A percentile compares a stretch with the other conserved stretches of the same genome.
Conservation (phyloP, 2,329 filamentous ascomycete species). For the Hymenoscyphus fructigenus region DNA sequence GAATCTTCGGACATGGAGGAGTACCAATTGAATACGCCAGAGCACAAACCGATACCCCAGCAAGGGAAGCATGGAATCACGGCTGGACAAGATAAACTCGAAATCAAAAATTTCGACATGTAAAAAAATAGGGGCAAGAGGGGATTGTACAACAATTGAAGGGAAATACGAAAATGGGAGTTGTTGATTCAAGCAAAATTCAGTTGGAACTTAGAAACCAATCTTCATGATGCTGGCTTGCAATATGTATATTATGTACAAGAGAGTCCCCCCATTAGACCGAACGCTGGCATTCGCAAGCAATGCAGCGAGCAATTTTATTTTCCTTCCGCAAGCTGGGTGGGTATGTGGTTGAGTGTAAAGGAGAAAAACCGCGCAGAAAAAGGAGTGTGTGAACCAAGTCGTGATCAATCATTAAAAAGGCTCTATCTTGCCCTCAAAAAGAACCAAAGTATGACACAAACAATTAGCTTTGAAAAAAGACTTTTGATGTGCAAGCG, state of each 20-base stretch:
- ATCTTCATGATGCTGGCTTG: slow-evolving; percentile 12
- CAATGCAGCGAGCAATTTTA: slow-evolving; percentile 11
- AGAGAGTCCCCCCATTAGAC: slow-evolving; percentile 16
- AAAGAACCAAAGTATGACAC: slow-evolving; percentile 14
- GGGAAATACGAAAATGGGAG: background rate
- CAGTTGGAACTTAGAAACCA: background rate
- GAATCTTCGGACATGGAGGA: slow-evolving; percentile 68
- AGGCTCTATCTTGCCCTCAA: slow-evolving; percentile 14
- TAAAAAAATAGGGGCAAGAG: background rate
- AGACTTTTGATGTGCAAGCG: slow-evolving; percentile 17
- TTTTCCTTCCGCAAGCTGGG: slow-evolving; percentile 12
- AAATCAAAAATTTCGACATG: background rate
- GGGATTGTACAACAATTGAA: slow-evolving; percentile 1
- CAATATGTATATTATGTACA: slow-evolving; percentile 19
- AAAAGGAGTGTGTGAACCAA: slow-evolving; percentile 18
- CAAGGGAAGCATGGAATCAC: slow-evolving; percentile 84
- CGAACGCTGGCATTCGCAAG: slow-evolving; percentile 19
- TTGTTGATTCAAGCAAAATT: background rate
- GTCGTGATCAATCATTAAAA: slow-evolving; percentile 26
- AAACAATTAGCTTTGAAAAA: slow-evolving; percentile 17
- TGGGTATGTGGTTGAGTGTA: slow-evolving; percentile 15
- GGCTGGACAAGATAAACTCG: slow-evolving; percentile 68
- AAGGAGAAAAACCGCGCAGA: slow-evolving; percentile 2
- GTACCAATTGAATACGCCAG: slow-evolving; percentile 91
- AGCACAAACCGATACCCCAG: slow-evolving; percentile 79